Base-by-base conservation (phyloP, 768 basidiomycete genomes). In the Neoboletus brunneissimus region DNA sequence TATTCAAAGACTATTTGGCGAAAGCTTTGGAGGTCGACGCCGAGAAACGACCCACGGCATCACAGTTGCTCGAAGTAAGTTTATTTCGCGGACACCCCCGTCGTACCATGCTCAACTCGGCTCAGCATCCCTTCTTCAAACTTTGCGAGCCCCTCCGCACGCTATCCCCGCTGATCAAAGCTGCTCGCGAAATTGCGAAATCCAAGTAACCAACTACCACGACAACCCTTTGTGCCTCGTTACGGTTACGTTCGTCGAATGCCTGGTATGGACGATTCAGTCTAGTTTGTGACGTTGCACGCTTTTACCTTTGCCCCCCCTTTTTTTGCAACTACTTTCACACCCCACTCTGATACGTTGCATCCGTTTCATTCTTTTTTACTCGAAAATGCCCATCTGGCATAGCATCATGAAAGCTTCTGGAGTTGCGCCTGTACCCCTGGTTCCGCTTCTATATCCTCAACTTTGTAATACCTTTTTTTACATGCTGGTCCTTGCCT, bases 11-110 rank as follows among this genome's bases (percentile, higher is more conserved):
- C 66, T 99, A 97, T 65, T 77, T 99, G 42, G 81, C 87, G 5
- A 86, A 89, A 73, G 88, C 89, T 10, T 77, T 98, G 45, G 94
- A 97, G 66, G 97, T 98, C 18, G 94, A 98, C 65, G 89, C 91
- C 15, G 95, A 98, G 70, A 94, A 91, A 74, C 81, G 97, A 55
- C 96, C 94, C 0, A 87, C 83, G 48, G 94, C 95, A 3, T 86
- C 86, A 1, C 82, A 88, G 64, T 77, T 97, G 25, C 76, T 97
- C 43, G 79, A 84, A 72, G 93, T 94, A 59, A 57, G 82, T 67
- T 54, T 53, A 20, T 55, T 34, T 41, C 25, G 8, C 12, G 0
- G 1, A 31, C 27, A 16, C 18, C 9, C n/a, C 8, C 43, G n/a
- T 52, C 15, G 27, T 34, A 12, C 5, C 31, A 47, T 41, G 43